Conservation (phyloP, 176 grass and related monocot genomes). For the Melocanna baccifera region DNA sequence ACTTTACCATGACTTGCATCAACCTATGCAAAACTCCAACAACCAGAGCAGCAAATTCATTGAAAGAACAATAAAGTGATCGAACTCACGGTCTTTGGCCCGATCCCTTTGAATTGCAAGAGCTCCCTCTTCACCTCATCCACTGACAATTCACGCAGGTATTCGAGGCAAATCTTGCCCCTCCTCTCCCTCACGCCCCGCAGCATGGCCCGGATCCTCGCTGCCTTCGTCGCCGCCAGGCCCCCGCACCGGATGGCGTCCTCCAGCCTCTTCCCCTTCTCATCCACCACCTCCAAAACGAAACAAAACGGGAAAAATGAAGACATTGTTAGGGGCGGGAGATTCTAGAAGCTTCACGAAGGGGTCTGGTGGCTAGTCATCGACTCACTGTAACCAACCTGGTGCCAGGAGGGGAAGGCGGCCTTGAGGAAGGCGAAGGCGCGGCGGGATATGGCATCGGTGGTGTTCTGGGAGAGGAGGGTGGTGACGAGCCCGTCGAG, state of each 20-base stretch:
- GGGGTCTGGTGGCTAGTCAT: background rate
- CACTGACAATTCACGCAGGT: constrained; percentile 52
- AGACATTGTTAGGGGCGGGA: background rate
- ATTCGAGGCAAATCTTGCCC: constrained; percentile 74
- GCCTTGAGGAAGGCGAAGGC: constrained; percentile 76
- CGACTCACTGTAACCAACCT: constrained; percentile 14
- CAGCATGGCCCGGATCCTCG: constrained; percentile 64
- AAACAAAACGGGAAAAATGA: background rate
- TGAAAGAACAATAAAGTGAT: constrained; percentile 1
- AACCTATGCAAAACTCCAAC: background rate
- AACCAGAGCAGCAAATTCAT: background rate
- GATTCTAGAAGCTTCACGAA: background rate
- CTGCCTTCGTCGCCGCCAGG: constrained; percentile 70
- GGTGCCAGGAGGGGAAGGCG: constrained; percentile 67
- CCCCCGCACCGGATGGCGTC: constrained; percentile 76
- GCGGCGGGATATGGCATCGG: constrained; percentile 70
- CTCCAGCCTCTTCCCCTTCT: constrained; percentile 59
- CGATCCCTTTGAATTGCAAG: constrained; percentile 79
- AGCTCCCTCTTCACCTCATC: constrained; percentile 79
- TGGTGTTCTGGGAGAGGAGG: constrained; percentile 92
- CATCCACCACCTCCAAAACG: constrained; percentile 50
- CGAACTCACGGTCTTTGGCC: constrained; percentile 73
- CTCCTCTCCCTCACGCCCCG: constrained; percentile 55
- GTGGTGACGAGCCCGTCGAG: constrained; percentile 76
- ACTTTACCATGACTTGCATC: background rate